Percentiles rank a stretch among this genome's conserved stretches.
phyloP scores from a whole-genome alignment of 345 rosid genomes.

The Nephelium lappaceum region DNA sequence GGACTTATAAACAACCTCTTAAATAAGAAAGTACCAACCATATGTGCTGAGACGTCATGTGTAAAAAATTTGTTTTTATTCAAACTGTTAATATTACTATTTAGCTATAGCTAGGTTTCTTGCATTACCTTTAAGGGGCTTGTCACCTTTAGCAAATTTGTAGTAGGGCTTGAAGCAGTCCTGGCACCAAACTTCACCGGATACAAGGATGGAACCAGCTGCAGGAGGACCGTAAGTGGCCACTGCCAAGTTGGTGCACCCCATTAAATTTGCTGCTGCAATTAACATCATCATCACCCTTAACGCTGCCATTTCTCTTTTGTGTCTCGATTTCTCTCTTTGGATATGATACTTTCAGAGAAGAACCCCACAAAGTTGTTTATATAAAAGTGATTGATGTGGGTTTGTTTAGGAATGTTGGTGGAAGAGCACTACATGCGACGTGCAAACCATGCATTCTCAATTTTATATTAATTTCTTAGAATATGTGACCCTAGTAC shows the following conservation, averaged over 20 bases:
- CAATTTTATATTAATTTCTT: no score
- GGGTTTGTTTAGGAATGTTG: background rate
- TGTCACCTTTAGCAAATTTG: conserved; percentile 60
- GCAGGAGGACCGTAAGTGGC: conserved; percentile 7
- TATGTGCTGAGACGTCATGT: no score
- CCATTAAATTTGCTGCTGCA: conserved; percentile 18
- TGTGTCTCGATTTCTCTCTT: background rate
- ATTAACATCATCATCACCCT: conserved; percentile 11
- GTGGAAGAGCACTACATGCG: conserved; percentile 32
- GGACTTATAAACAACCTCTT: no score
- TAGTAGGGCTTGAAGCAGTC: conserved; percentile 68
- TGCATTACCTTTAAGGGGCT: conserved; percentile 64
- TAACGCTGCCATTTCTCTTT: conserved; percentile 23
- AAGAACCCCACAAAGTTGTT: no score
- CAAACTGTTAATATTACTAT: no score
- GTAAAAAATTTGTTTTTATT: background rate
- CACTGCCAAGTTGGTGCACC: conserved; percentile 4
- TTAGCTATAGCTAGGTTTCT: no score
- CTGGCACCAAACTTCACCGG: conserved; percentile 75
- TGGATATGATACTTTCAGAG: background rate
- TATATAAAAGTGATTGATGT: no score
- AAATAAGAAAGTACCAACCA: no score
- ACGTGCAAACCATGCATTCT: conserved; percentile 33
- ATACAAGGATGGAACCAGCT: conserved; percentile 49
- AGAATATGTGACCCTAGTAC: no score